Percentiles rank a stretch among this genome's conserved stretches.
phyloP scores from a whole-genome alignment of 352 stramenopile species.

The Phytophthora pini region DNA sequence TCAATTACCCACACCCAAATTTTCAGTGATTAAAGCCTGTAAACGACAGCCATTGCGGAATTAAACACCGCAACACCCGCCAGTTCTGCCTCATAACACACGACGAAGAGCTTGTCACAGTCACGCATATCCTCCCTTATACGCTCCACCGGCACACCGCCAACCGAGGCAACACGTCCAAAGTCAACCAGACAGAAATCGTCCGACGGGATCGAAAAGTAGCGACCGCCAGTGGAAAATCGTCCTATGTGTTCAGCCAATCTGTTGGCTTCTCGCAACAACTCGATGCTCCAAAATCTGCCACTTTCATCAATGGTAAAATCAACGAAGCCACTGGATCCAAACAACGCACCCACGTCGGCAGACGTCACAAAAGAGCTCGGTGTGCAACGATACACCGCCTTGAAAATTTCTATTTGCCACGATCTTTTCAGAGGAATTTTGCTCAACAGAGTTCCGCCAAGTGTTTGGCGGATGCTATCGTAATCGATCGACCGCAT shows the following conservation, averaged over 20 bases:
- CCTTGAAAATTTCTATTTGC: constrained; percentile 25
- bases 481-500: constrained; percentile 6
- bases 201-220: not conserved
- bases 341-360: constrained; percentile 20
- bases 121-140: constrained; percentile 11
- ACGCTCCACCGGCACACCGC: constrained; percentile 3
- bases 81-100: constrained; percentile 20
- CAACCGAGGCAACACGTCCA: constrained; percentile 3
- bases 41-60: constrained; percentile 15
- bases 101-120: constrained; percentile 22
- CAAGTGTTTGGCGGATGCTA: constrained; percentile 10
- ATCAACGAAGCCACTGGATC: constrained; percentile 19
- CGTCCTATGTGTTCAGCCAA: constrained; percentile 5
- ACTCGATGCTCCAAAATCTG: constrained; percentile 15
- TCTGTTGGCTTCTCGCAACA: constrained; percentile 11
- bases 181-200: constrained; percentile 20
- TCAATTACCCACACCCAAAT: too few relatives aligned
- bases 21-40: constrained; percentile 1
- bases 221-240: constrained; percentile 13
- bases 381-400: constrained; percentile 16
- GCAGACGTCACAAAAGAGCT: constrained; percentile 10
- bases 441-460: constrained; percentile 1
- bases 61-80: constrained; percentile 20
- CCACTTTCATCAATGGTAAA: constrained; percentile 19
- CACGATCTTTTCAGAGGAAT: constrained; percentile 17